Evolutionary conservation across 176 grass and related monocot species (phyloP), one percentile per base, ranked within the genome.

Genomic region (Poa pratensis): DNA sequence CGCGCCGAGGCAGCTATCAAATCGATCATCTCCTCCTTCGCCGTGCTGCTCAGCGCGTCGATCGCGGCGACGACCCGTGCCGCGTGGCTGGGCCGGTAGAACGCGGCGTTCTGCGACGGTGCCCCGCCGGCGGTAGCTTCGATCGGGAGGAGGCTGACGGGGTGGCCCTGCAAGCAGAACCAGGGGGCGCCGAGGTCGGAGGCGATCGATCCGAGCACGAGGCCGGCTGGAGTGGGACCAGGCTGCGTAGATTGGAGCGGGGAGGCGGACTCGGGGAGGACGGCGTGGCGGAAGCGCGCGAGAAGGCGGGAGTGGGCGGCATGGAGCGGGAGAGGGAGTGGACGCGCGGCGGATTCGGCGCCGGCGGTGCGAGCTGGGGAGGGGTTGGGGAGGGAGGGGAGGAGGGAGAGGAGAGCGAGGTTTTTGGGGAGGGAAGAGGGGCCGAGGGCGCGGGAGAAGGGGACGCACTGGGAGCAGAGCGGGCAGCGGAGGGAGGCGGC

Each of bases 401-500:
- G 13, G 69, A 46, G 23, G 39, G 50, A 18, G 83, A 98, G 73
- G 65, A 98, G 95, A 50, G 94, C 89, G 77, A 95, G 86, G 86
- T 98, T 98, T 70, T 83, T 95, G 59, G 95, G 95, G 66, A 95
- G 85, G 77, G 89, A 89, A 39, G 85, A 86, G 76, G 91, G 80
- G 19, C 95, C 91, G 28, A 90, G 57, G 43, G 88, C 72, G 61
- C 89, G 93, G 77, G 83, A 77, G 74, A 92, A 95, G 78, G 95
- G 95, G 26, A 94, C 89, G 67, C 90, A 82, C 91, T 92, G 95
- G 17, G 87, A 92, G 78, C 95, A 98, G 53, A 92, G 89, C 27
- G 95, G 93, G 53, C 95, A 98, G 17, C 95, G 91, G 66, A 98
- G 83, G 73, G 93, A 92, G 7, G 87, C 67, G 12, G 82, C 61